Evolutionary conservation across 2,329 filamentous ascomycete species (phyloP).

Genomic region (Fusarium mundagurra): DNA sequence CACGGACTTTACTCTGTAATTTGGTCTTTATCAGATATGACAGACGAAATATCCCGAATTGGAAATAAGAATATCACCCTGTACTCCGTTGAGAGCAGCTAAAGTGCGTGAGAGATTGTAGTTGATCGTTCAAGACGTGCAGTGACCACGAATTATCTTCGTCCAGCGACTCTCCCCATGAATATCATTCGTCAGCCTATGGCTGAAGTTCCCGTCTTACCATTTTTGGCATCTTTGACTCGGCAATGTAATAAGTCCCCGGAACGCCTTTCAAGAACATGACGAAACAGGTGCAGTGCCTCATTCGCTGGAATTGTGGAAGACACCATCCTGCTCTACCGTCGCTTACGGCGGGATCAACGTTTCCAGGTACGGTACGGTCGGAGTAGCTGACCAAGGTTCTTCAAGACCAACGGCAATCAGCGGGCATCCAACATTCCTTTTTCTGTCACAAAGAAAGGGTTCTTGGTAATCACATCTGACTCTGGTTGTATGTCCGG

Average conservation of each 20-base stretch:
- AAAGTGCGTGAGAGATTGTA: not conserved
- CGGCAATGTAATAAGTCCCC: conserved; percentile 26
- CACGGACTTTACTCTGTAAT: not conserved
- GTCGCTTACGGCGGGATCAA: conserved; percentile 43
- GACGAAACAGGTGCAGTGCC: conserved; percentile 30
- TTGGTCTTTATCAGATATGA: conserved; percentile 23
- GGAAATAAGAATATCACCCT: conserved; percentile 9
- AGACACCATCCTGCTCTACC: conserved; percentile 13
- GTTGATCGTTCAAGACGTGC: not conserved
- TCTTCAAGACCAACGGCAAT: conserved; percentile 11
- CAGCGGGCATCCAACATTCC: conserved; percentile 9
- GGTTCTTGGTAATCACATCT: conserved; percentile 2
- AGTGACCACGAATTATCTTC: not conserved
- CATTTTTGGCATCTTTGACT: not conserved
- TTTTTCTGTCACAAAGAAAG: conserved; percentile 9
- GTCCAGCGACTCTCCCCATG: not conserved
- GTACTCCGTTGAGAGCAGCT: not conserved
- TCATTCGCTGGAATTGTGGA: conserved; percentile 9
- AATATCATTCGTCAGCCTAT: conserved; percentile 1
- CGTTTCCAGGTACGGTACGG: conserved; percentile 25
- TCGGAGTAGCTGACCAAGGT: not conserved
- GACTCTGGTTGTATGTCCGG: not conserved
- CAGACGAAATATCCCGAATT: not conserved
- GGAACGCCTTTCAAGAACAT: conserved; percentile 26
- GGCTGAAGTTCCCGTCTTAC: conserved; percentile 3